Conservation (phyloP, 2,329 filamentous ascomycete species). For the Arthrobotrys sinensis region DNA sequence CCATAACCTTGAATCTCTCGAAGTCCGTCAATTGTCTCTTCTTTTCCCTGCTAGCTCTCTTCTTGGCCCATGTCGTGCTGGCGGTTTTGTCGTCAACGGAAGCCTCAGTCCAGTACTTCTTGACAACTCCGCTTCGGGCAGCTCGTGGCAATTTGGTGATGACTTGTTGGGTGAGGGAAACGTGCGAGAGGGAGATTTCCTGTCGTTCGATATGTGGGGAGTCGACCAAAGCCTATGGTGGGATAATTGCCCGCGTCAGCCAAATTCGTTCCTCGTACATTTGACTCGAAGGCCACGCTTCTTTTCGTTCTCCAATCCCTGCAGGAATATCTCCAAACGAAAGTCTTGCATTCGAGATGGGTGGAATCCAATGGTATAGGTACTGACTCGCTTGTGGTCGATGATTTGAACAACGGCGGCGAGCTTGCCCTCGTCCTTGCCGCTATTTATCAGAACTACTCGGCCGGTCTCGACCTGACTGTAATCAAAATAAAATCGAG, state of each 20-base stretch:
- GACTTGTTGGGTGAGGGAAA: constrained; percentile 90
- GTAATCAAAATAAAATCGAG: constrained; percentile 65
- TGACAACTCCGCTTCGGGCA: constrained; percentile 84
- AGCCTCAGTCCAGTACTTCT: constrained; percentile 90
- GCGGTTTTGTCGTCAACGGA: constrained; percentile 95
- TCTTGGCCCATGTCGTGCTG: constrained; percentile 94
- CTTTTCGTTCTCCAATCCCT: neutral
- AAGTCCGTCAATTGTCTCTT: constrained; percentile 96
- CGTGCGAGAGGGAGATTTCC: constrained; percentile 82
- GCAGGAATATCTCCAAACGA: neutral
- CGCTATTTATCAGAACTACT: constrained; percentile 90
- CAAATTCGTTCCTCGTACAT: constrained; percentile 1
- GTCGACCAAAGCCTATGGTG: constrained; percentile 87
- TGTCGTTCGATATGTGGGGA: constrained; percentile 91
- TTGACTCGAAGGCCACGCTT: neutral
- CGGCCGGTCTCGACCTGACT: constrained; percentile 99
- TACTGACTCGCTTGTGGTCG: constrained; percentile 99
- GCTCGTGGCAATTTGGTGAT: constrained; percentile 88
- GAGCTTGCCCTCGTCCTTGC: constrained; percentile 86
- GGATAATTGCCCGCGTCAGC: constrained; percentile 1
- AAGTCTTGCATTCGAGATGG: neutral
- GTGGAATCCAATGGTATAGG: constrained; percentile 33
- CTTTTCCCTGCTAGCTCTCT: constrained; percentile 85
- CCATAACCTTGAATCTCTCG: constrained; percentile 99
- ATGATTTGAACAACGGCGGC: constrained; percentile 99